Evolutionary conservation across 2,329 filamentous ascomycete genomes (phyloP).

Genomic region (Cladorrhinum sp.): DNA sequence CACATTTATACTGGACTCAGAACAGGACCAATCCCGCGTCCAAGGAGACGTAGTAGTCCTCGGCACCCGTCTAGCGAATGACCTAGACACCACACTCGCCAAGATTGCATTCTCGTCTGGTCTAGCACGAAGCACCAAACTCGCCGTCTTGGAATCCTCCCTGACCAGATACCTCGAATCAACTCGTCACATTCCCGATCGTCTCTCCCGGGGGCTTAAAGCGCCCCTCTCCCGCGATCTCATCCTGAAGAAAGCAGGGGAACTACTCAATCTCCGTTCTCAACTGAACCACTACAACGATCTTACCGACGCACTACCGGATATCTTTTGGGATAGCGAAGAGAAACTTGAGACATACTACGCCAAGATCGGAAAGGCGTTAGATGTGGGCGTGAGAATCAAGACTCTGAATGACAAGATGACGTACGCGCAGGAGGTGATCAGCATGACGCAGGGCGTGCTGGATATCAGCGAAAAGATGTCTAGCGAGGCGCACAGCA

Average conservation of each 20-base stretch:
- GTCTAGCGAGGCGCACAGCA: constrained; percentile 84
- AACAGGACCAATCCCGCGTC: constrained; percentile 70
- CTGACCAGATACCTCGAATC: constrained; percentile 82
- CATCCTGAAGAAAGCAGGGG: constrained; percentile 89
- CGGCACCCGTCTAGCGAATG: constrained; percentile 64
- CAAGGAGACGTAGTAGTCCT: constrained; percentile 86
- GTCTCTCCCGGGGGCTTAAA: constrained; percentile 63
- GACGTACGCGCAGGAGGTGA: constrained; percentile 96
- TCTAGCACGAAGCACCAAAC: constrained; percentile 85
- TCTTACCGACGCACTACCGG: constrained; percentile 88
- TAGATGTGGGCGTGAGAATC: constrained; percentile 90
- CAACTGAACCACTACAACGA: constrained; percentile 97
- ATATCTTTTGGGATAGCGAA: constrained; percentile 96
- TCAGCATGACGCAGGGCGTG: constrained; percentile 84
- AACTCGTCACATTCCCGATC: constrained; percentile 75
- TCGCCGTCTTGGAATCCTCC: constrained; percentile 84
- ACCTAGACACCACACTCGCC: constrained; percentile 66
- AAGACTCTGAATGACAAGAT: constrained; percentile 93
- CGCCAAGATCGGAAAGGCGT: constrained; percentile 82
- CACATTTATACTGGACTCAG: constrained; percentile 75
- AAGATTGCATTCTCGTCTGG: constrained; percentile 97
- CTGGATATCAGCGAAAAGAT: constrained; percentile 86
- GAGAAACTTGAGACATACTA: constrained; percentile 92
- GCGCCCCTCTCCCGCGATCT: constrained; percentile 64
- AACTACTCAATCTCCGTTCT: constrained; percentile 82